These are phyloP conservation scores for Vitis hybrid DNA, from an alignment of 177 flowering plant species.

Conservation along the genomic window DNA sequence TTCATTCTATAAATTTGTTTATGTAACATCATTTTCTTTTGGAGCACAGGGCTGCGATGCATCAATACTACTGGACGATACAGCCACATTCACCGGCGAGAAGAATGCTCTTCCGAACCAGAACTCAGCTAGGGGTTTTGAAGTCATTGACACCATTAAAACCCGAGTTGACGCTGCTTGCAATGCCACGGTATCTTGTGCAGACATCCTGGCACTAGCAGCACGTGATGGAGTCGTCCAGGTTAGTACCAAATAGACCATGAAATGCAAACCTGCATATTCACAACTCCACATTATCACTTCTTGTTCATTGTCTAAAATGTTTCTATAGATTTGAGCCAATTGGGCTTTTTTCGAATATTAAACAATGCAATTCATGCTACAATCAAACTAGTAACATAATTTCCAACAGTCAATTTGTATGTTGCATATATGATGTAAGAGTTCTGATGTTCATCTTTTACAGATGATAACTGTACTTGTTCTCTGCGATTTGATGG, in stretches of 20 bases:
- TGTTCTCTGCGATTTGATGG: too few species aligned
- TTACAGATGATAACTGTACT: too few species aligned
- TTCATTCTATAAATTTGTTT: background rate
- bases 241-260: conserved; percentile 17
- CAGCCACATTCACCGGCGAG: conserved; percentile 36
- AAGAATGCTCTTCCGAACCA: conserved; percentile 38
- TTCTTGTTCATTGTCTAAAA: background rate
- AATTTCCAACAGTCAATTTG: too few species aligned
- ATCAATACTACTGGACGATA: conserved; percentile 44
- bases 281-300: background rate
- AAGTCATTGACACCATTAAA: conserved; percentile 28
- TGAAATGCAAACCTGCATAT: too few species aligned
- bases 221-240: conserved; percentile 32
- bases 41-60: conserved; percentile 46
- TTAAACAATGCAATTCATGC: background rate
- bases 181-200: conserved; percentile 39
- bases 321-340: too few species aligned
- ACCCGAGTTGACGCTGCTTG: conserved; percentile 35
- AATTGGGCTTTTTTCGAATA: background rate
- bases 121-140: conserved; percentile 40
- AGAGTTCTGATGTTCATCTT: too few species aligned
- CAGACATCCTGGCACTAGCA: conserved; percentile 47
- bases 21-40: background rate
- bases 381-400: too few species aligned
- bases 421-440: too few species aligned